A percentile compares a stretch with the other conserved stretches of the same genome.
Conservation (phyloP, 768 basidiomycete species). For the Boletus rufocinnamomeus region DNA sequence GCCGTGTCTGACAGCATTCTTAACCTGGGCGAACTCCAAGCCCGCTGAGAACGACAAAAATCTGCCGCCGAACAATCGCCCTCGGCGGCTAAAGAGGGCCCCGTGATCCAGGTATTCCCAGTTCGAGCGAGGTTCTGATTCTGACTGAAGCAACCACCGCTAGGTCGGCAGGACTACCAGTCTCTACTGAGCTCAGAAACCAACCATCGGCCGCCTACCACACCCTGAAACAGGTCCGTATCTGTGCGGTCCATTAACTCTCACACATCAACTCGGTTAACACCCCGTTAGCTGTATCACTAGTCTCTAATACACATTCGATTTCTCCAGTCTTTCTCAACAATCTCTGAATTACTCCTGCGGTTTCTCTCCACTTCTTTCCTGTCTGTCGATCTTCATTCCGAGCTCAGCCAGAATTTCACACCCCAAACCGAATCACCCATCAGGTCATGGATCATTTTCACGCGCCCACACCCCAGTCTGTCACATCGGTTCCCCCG, state of each 20-base stretch:
- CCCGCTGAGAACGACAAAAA: not conserved
- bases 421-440: constrained; percentile 1
- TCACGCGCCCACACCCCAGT: constrained; percentile 24
- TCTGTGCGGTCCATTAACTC: constrained; percentile 14
- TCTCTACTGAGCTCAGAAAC: constrained; percentile 3
- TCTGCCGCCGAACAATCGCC: not conserved
- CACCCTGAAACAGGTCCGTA: constrained; percentile 15
- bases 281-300: constrained; percentile 10
- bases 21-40: not conserved
- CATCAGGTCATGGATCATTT: constrained; percentile 29
- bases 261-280: constrained; percentile 7
- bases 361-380: not conserved
- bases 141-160: constrained; percentile 16
- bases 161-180: constrained; percentile 6
- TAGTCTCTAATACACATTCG: not conserved
- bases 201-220: constrained; percentile 1
- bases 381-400: not conserved
- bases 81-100: constrained; percentile 11
- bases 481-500: constrained; percentile 15
- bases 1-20: not conserved
- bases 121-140: constrained; percentile 13
- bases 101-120: constrained; percentile 12
- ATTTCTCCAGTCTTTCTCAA: constrained; percentile 5
- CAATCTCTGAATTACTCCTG: not conserved
- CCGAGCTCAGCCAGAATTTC: not conserved